Conservation (phyloP, 106 monocot species). For the Acorus calamus region DNA sequence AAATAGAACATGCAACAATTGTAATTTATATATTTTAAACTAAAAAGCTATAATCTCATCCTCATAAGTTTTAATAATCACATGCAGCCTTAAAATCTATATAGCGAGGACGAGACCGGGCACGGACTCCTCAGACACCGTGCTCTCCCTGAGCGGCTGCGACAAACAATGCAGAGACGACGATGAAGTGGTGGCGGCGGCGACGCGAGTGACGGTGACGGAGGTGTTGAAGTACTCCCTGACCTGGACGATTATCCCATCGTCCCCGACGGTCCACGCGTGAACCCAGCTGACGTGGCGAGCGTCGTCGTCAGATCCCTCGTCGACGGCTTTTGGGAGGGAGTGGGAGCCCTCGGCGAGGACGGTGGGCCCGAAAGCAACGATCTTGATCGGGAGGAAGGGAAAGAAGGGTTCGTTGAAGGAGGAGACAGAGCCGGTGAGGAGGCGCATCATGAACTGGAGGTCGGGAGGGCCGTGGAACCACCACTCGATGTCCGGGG, state of each 20-base stretch:
- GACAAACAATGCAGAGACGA: neutral
- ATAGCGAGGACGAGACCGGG: constrained; percentile 56
- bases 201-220: constrained; percentile 47
- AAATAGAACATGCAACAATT: too few relatives aligned
- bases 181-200: neutral
- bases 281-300: constrained; percentile 21
- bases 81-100: neutral
- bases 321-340: too few relatives aligned
- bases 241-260: constrained; percentile 39
- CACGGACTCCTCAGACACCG: constrained; percentile 26
- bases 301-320: neutral
- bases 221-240: constrained; percentile 91
- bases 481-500: constrained; percentile 47
- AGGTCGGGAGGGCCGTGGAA: constrained; percentile 40
- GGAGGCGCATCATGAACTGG: constrained; percentile 42
- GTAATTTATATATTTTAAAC: too few relatives aligned
- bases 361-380: constrained; percentile 21
- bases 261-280: constrained; percentile 26
- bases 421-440: constrained; percentile 21
- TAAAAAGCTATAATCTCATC: too few relatives aligned
- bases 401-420: constrained; percentile 19
- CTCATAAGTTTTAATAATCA: too few relatives aligned
- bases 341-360: constrained; percentile 25
- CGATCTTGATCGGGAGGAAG: constrained; percentile 17
- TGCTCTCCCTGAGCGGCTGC: constrained; percentile 30